Evolutionary conservation across 768 basidiomycete genomes (phyloP), one percentile per base, ranked within the genome.

Genomic region (Boletus subcaerulescens): DNA sequence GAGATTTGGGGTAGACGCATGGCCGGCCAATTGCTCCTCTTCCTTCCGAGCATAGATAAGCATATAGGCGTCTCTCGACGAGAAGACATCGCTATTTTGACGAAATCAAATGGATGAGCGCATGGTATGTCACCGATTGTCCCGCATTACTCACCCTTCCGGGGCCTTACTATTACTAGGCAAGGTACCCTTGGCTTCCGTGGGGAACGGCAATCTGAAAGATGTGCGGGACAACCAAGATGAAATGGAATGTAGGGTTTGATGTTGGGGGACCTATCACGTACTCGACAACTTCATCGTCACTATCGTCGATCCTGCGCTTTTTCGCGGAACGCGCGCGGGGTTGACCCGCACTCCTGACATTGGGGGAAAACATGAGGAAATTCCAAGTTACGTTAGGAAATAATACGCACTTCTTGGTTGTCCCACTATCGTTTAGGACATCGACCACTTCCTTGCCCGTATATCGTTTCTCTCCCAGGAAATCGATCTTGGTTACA

Each of bases 11-110:
- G 57, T 58, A 39, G 51, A 39, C 43, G 52, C 59, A 56, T 60
- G 58, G 59, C 43, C 26, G 52, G 40, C 39, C 29, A 58, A 18
- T 38, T 51, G 45, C 35, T 44, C 42, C 18, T 60, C 53, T 29
- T 71, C 63, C 59, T 75, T 77, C 12, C 83, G 81, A 36, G 82
- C 80, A 70, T 98, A 98, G 50, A 98, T 86, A 32, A 98, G 79
- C 93, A 98, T 96, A 71, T 98, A 97, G 7, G 92, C 93, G 62
- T 97, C 93, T 71, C 82, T 89, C 2, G 93, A 93, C 3, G 81
- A 76, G 59, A 71, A 71, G 40, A 89, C 78, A 38, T 77, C 74
- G 56, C 79, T 82, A 61, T 49, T 56, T 22, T 14, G 45, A 57
- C 42, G 50, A 60, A 56, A 61, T 59, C 64, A 69, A 62, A 57